Evolutionary conservation across 257 asterid species (phyloP), one percentile per base, ranked within the genome.

Genomic region (Solanum chmielewskii): DNA sequence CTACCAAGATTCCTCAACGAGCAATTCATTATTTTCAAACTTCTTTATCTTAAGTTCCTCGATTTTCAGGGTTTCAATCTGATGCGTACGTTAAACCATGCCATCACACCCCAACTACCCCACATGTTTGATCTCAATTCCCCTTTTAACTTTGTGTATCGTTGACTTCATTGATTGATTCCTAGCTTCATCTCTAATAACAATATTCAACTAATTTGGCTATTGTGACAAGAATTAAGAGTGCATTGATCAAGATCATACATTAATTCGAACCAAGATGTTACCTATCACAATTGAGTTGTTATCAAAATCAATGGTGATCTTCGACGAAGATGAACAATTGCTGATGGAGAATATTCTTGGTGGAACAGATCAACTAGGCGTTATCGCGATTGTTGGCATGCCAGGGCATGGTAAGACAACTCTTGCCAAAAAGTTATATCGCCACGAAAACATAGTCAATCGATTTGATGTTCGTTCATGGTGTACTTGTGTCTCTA

Each of bases 391-490:
- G 29, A 84, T 88, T 76, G 62, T 44, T 39, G 86, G 87, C 12
- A 83, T 73, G 68, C 47, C 80, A 2, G 85, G 89, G 83, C 64
- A 71, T 5, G 87, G 89, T 62, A 88, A 84, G 87, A 88, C 90
- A 45, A 88, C 86, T 56, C 83, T 88, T 0, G 88, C 86, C 23
- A 88, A 31, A 35, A 88, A 84, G 45, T 20, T 84, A 27, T 85
- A 88, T 41, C 25, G 16, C 12, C 66, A 76, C 9, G 73, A 83
- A 41, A 29, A 39, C 6, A 25, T 85, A 42, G 64, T 68, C 0
- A 49, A 42, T 15, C 41, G 60, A 49, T 84, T 88, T 41, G 78
- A 88, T 84, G 71, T 76, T 66, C 81, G 44, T 45, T 78, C 85
- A 18, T 88, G 88, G 90, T 60, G 62, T 75, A 74, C 82, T 74